Conservation (phyloP, 495 filamentous ascomycete genomes). For the Podospora pseudocomata region DNA sequence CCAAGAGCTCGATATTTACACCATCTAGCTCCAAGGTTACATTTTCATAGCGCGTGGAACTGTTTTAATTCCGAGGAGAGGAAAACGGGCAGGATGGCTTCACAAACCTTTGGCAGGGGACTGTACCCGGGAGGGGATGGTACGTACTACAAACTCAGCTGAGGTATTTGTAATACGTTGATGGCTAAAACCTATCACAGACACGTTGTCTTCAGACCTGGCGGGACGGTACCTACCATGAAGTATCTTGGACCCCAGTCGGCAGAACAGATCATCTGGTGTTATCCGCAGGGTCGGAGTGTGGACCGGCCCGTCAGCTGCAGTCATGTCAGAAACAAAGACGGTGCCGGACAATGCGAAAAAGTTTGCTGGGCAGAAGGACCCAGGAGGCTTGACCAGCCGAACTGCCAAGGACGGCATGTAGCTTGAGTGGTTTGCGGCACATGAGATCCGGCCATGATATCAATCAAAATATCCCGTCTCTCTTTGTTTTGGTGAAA, state of each 20-base stretch:
- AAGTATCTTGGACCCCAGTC: background rate
- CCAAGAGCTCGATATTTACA: no score
- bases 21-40: no score
- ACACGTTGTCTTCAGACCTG: background rate
- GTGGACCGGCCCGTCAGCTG: conserved; percentile 25
- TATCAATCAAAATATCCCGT: background rate
- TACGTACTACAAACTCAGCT: background rate
- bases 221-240: background rate
- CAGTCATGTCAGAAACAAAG: conserved; percentile 17
- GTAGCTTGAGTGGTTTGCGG: background rate
- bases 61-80: background rate
- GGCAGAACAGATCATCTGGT: background rate
- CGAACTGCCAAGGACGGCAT: background rate
- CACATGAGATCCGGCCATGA: background rate
- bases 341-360: conserved; percentile 23
- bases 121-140: background rate
- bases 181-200: no score
- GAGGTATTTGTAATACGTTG: background rate
- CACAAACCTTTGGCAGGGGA: background rate
- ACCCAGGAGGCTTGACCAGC: conserved; percentile 5
- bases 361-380: conserved; percentile 20
- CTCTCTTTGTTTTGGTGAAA: no score
- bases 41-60: no score
- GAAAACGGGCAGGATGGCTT: background rate
- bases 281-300: conserved; percentile 15